A percentile compares a stretch with the other conserved stretches of the same genome.
These are phyloP conservation scores for Rhodotorula graminis DNA, from an alignment of 768 basidiomycete species.

Conservation along the genomic window DNA sequence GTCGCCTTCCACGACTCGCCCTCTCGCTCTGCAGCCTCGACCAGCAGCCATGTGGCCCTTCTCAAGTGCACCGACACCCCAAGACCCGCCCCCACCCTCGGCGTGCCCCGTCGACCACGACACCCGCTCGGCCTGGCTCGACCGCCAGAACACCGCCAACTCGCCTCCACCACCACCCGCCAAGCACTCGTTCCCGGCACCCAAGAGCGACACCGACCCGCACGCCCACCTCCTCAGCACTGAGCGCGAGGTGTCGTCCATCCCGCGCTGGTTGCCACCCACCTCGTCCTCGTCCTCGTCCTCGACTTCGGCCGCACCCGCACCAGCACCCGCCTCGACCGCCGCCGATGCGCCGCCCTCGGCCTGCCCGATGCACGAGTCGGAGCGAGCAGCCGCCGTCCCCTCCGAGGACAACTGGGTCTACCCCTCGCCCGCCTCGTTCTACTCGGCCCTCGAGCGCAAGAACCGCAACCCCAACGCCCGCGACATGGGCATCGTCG, in stretches of 20 bases:
- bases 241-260: constrained; percentile 78
- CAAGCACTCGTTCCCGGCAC: constrained; percentile 27
- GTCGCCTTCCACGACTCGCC: background rate
- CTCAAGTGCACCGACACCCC: background rate
- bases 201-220: constrained; percentile 1
- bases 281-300: background rate
- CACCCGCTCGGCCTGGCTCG: constrained; percentile 53
- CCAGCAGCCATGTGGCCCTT: constrained; percentile 31
- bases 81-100: background rate
- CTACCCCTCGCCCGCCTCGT: constrained; percentile 97
- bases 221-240: constrained; percentile 55
- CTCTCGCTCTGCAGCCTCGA: background rate
- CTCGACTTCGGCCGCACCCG: background rate
- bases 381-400: constrained; percentile 35
- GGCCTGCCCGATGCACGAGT: constrained; percentile 27
- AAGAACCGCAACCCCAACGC: constrained; percentile 71
- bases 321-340: background rate
- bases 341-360: constrained; percentile 11
- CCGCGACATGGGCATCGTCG: constrained; percentile 88
- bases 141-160: constrained; percentile 1
- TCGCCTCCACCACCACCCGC: constrained; percentile 9
- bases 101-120: constrained; percentile 65
- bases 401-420: constrained; percentile 73
- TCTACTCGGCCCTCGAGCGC: constrained; percentile 92
- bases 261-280: constrained; percentile 57